Conservation (phyloP, 2,329 filamentous ascomycete species). For the Dactylellina sp. region DNA sequence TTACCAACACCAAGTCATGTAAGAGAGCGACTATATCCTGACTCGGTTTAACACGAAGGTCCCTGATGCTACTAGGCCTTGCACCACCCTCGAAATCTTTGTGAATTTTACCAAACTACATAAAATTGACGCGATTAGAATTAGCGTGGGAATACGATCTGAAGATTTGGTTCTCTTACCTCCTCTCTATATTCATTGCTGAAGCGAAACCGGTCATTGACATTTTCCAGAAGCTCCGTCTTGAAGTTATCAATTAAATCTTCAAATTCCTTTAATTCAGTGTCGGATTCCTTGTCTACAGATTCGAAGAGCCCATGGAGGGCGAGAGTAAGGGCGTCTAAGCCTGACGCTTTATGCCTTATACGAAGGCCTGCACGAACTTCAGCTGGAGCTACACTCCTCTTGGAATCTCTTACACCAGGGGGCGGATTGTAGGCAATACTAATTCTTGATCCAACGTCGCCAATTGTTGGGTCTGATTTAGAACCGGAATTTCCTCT, state of each 20-base stretch:
- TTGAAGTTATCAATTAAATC: neutral
- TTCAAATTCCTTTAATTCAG: neutral
- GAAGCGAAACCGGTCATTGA: conserved; percentile 9
- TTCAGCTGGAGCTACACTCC: neutral
- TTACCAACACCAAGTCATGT: conserved; percentile 14
- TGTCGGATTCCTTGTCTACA: neutral
- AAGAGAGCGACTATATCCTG: neutral
- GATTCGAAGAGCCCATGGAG: conserved; percentile 5
- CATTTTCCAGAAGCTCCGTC: neutral
- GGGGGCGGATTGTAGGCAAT: neutral
- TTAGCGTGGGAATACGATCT: too few relatives aligned
- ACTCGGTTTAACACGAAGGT: neutral
- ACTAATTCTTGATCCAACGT: conserved; percentile 13
- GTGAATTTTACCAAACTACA: conserved; percentile 27
- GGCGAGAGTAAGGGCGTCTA: conserved; percentile 17
- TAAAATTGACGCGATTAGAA: neutral
- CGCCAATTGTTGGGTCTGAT: neutral
- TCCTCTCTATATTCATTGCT: neutral
- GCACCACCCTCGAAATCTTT: conserved; percentile 22
- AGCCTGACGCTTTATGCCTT: neutral
- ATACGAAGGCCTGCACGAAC: conserved; percentile 22
- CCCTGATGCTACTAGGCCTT: neutral
- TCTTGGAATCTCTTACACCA: neutral
- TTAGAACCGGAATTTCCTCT: too few relatives aligned
- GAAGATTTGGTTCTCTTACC: too few relatives aligned